Evolutionary conservation across 176 grass and related monocot genomes (phyloP), one percentile per base, ranked within the genome.

Genomic region (Lolium rigidum): DNA sequence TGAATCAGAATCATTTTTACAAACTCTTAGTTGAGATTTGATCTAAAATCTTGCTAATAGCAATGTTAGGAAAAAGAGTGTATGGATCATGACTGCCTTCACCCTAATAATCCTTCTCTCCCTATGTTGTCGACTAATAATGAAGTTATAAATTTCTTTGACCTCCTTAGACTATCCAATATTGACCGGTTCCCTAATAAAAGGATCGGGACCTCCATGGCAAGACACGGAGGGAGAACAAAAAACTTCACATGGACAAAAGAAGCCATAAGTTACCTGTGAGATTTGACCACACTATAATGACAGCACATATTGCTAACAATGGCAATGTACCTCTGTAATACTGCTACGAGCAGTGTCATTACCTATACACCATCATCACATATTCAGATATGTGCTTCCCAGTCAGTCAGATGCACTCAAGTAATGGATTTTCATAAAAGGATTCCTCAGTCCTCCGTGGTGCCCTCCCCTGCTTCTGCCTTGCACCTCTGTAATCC

Each of bases 391-490:
- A n/a, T 74, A 94, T n/a, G 58, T 92, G 75, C 76, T 91, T 95
- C 57, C 75, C 74, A 54, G 79, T 86, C 44, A 77, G 73, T 82
- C 94, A 98, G 57, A 98, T 98, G 76, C 97, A 95, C 88, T 98
- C 97, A 28, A 92, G 90, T 65, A 98, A 70, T 76, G 97, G 94
- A 41, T 94, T 98, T 84, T 94, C 97, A 73, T 95, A 94, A 76
- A 98, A 98, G 25, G 90, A 95, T 87, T 95, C 92, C 84, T 98
- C 97, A 0, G 94, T 95, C 89, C 97, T 87, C 64, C 92, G 90
- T 24, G 90, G 89, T 81, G 83, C 88, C 51, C 88, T 95, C 37
- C 94, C n/a, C n/a, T n/a, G n/a, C n/a, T n/a, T n/a, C n/a, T n/a
- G n/a, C 94, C 87, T 98, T 98, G 74, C 90, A 95, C 85, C 94